Base-by-base conservation (phyloP, 495 filamentous ascomycete species). In the Clavariopsis aquatica region DNA sequence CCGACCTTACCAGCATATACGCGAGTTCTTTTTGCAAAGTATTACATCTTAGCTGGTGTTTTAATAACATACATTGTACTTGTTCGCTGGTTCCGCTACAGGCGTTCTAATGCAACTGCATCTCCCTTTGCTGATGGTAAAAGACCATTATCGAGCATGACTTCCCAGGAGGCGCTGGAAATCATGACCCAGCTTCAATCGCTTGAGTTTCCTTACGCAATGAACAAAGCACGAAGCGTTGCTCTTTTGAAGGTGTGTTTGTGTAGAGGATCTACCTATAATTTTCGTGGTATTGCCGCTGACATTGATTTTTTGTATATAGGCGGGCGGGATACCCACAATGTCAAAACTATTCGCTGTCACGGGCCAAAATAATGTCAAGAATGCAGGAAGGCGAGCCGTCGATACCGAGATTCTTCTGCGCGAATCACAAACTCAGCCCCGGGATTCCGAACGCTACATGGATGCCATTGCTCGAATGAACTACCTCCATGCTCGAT, bases 381-480 rank as follows among this genome's bases (percentile, higher is more conserved):
- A n/a, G 28, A 52, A 52, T 28, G 49, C 49, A 23, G 49, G 49
- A 23, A 23, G 49, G 10, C 81, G 88, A 64, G 87, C 85, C 62
- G 80, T 82, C 22, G 88, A 90, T 71, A 91, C 88, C 0, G 74
- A 45, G 24, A 76, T 83, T 22, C 72, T 90, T 1, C 78, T 89
- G 24, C 77, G 77, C 27, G 86, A 90, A 71, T 43, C 58, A n/a
- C 52, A 58, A 3, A 1, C 24, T 9, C 80, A 86, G 57, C 67
- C 79, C 13, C 75, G 72, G 13, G 67, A 79, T 31, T 57, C 75
- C 10, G 73, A 76, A 6, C 78, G 86, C 8, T 71, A 81, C 8
- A 74, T 77, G 19, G 72, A 73, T 41, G 82, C 82, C 22, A 77
- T 90, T 29, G 83, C 83, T 4, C 83, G 88, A 43, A 89, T 88